Base-by-base conservation (phyloP, 257 asterid species). In the Paraleonurus japonicus region DNA sequence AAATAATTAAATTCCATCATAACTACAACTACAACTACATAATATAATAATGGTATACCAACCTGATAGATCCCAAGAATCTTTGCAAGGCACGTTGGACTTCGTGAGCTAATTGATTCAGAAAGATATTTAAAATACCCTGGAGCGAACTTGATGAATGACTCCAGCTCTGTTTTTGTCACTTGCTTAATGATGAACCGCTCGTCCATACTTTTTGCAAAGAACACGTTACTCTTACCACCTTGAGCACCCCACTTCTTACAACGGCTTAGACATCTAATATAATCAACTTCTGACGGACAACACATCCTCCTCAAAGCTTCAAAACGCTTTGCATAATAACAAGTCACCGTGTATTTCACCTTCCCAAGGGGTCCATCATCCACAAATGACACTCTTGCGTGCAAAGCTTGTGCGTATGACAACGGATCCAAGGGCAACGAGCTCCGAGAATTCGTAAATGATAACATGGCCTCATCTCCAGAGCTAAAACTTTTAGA, bases 211-310 rank as follows among this genome's bases (percentile, higher is more conserved):
- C 95, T 88, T 78, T 92, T 92, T 5, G 98, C 98, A 65, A 90
- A 92, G 65, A 92, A 92, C 68, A 85, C 98, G 12, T 88, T 90
- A 80, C 97, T 92, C 84, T 92, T 92, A 59, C 98, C 98, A 75
- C 98, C 97, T 83, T 92, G 98, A 57, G 98, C 95, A 64, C 97
- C 97, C 98, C 98, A 92, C 75, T 90, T 90, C 89, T 85, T 92
- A 72, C 96, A 90, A 62, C 98, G 96, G 71, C 98, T 88, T 45
- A 92, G 95, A 69, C 97, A 92, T 77, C 96, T 84, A 65, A 88
- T 54, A 61, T 61, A 92, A 70, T 92, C 97, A 77, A 84, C 50
- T 81, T 90, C 98, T 3, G 96, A 90, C 16, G 98, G 96, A 76
- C 98, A 92, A 57, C 96, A 92, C 61, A 85, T 81, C 83, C 84